Evolutionary conservation across 2,329 filamentous ascomycete species (phyloP), one percentile per base, ranked within the genome.

Genomic region (Pseudopithomyces maydicus): DNA sequence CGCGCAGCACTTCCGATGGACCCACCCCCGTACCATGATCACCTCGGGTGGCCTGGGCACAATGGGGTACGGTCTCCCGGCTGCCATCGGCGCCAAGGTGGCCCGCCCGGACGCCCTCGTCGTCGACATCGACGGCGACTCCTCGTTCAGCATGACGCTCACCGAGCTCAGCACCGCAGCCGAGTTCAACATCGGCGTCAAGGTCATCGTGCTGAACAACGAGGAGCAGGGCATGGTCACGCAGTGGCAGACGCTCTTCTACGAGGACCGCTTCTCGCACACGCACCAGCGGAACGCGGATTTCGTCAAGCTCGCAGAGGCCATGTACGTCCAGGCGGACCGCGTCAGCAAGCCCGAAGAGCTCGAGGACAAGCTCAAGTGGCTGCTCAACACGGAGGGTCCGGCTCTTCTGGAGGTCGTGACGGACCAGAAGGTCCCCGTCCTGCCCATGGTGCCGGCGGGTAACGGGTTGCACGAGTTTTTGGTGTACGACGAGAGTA

Each of bases 161-260:
- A 97, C 94, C 1, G 95, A 99, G 80, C 87, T 99, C 52, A 91
- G 90, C 44, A 97, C 94, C 1, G 93, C 93, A 41, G 87, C 90
- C 8, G 93, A 99, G 79, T 98, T 98, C 83, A 91, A 95, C 80
- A 97, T 98, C 75, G 93, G 91, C 63, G 89, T 96, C 77, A 98
- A 98, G 85, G 85, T 98, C 58, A 92, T 98, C 67, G 84, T 98
- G 23, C 79, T 99, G 54, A 98, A 98, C 83, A 99, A 97, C 78
- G 92, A 96, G 77, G 92, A 98, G 79, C 94, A 97, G 80, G 94
- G 94, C 52, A 98, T 98, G 94, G 93, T 98, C 42, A 97, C 93
- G 1, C 94, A 97, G 80, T 98, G 94, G 94, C 94, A 98, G 79
- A 93, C 92, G 69, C 87, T 98, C 64, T 98, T 98, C 81, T 98